A percentile compares a stretch with the other conserved stretches of the same genome.
Conservation (phyloP, 352 stramenopile species). For the Pythium scleroteichum region DNA sequence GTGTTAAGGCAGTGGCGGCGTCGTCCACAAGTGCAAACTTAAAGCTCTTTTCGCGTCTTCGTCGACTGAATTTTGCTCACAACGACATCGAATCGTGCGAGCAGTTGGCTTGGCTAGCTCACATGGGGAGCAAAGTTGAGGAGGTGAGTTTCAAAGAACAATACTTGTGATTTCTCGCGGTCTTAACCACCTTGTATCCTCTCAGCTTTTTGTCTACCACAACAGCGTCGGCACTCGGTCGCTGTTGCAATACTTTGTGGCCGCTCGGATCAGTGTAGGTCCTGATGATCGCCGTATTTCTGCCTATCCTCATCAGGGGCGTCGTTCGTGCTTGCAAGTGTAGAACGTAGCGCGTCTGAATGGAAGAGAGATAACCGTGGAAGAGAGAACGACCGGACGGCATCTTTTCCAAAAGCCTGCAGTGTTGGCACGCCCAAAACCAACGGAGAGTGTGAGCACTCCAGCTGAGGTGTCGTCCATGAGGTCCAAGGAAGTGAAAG, state of each 20-base stretch:
- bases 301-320: not conserved
- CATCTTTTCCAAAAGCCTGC: conserved; percentile 54
- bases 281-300: not conserved
- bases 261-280: conserved; percentile 50
- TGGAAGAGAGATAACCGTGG: conserved; percentile 54
- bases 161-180: no score
- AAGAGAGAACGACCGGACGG: conserved; percentile 46
- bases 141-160: conserved; percentile 39
- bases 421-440: not conserved
- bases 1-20: conserved; percentile 37
- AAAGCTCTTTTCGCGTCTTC: conserved; percentile 60
- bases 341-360: conserved; percentile 69
- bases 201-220: conserved; percentile 68
- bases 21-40: conserved; percentile 41
- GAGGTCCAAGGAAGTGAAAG: not conserved
- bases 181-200: no score
- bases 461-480: not conserved
- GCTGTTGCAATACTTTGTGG: conserved; percentile 60
- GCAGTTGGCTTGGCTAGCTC: conserved; percentile 58
- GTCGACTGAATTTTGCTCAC: conserved; percentile 58
- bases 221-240: conserved; percentile 58
- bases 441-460: not conserved
- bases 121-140: conserved; percentile 57
- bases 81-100: conserved; percentile 71
- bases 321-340: not conserved